Evolutionary conservation across 2,329 filamentous ascomycete species (phyloP).

Genomic region (Colletotrichum spaethianum): DNA sequence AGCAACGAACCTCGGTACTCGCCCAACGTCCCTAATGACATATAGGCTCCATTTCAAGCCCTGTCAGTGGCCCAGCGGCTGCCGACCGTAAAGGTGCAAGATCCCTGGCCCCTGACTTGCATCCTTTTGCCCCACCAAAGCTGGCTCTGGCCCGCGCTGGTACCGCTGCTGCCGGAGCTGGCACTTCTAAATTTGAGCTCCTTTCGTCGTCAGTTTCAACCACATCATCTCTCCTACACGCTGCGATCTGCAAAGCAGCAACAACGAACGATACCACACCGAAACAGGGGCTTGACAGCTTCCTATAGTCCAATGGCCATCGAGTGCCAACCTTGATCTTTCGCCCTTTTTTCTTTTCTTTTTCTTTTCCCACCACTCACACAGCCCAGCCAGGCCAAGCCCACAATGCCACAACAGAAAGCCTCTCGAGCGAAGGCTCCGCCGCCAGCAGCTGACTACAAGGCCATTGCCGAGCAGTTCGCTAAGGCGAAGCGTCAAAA

Average conservation of each 20-base stretch:
- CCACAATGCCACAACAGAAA: constrained; percentile 40
- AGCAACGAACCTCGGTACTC: not conserved
- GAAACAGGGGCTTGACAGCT: constrained; percentile 35
- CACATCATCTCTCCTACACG: constrained; percentile 12
- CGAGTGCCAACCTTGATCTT: constrained; percentile 32
- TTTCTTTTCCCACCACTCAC: constrained; percentile 8
- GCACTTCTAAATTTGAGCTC: constrained; percentile 38
- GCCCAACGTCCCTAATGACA: constrained; percentile 11
- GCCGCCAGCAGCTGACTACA: constrained; percentile 59
- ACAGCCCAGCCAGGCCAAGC: constrained; percentile 1
- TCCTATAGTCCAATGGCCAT: constrained; percentile 35
- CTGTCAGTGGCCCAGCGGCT: constrained; percentile 13
- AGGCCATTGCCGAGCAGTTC: constrained; percentile 67
- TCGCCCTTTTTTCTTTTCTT: constrained; percentile 29
- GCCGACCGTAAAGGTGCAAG: constrained; percentile 16
- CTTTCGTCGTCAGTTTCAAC: constrained; percentile 19
- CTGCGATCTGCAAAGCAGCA: constrained; percentile 9
- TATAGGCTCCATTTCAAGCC: not conserved
- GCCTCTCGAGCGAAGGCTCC: constrained; percentile 27
- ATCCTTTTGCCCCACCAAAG: constrained; percentile 35
- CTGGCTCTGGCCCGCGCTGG: constrained; percentile 16
- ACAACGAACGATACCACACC: constrained; percentile 21
- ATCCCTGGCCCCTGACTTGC: constrained; percentile 25
- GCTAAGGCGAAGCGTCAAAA: constrained; percentile 67
- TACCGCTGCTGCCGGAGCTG: constrained; percentile 22